A percentile compares a stretch with the other conserved stretches of the same genome.
Evolutionary conservation across 192 early-diverging fungal species (phyloP).

Genomic region (Kappamyces sp.): DNA sequence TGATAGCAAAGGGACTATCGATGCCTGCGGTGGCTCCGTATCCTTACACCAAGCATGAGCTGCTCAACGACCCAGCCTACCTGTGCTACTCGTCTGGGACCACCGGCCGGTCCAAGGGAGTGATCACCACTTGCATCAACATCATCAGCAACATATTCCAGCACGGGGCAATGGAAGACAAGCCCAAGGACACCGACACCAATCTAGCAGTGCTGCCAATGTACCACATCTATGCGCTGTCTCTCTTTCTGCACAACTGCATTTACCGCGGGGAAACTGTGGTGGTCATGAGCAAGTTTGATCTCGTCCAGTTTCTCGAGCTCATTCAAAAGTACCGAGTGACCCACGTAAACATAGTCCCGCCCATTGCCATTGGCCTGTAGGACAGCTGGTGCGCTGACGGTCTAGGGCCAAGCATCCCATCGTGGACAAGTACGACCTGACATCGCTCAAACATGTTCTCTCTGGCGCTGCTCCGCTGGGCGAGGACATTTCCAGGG

Average conservation of each 20-base stretch:
- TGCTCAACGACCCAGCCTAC: slow-evolving; percentile 43
- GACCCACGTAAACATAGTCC: slow-evolving; percentile 45
- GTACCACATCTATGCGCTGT: slow-evolving; percentile 37
- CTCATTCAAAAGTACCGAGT: slow-evolving; percentile 67
- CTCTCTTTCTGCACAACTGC: slow-evolving; percentile 20
- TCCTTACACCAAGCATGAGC: slow-evolving; percentile 29
- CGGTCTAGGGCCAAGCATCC: slow-evolving; percentile 72
- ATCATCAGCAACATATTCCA: slow-evolving; percentile 70
- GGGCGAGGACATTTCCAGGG: slow-evolving; percentile 54
- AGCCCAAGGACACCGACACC: slow-evolving; percentile 7
- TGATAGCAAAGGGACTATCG: slow-evolving; percentile 25
- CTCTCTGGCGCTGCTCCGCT: slow-evolving; percentile 80
- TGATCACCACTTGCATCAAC: slow-evolving; percentile 75
- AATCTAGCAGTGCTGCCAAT: slow-evolving; percentile 58
- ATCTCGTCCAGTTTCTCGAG: slow-evolving; percentile 53
- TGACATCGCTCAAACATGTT: slow-evolving; percentile 56
- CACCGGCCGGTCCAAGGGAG: slow-evolving; percentile 67
- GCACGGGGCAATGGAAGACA: slow-evolving; percentile 38
- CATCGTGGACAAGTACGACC: slow-evolving; percentile 62
- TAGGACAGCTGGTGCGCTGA: no score
- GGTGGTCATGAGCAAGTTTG: slow-evolving; percentile 74
- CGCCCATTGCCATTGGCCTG: slow-evolving; percentile 48
- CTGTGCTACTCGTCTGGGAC: slow-evolving; percentile 71
- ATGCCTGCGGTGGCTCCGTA: slow-evolving; percentile 24
- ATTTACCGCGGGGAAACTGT: slow-evolving; percentile 46